Conservation (phyloP, 208 protist species). For the Angomonas deanei region DNA sequence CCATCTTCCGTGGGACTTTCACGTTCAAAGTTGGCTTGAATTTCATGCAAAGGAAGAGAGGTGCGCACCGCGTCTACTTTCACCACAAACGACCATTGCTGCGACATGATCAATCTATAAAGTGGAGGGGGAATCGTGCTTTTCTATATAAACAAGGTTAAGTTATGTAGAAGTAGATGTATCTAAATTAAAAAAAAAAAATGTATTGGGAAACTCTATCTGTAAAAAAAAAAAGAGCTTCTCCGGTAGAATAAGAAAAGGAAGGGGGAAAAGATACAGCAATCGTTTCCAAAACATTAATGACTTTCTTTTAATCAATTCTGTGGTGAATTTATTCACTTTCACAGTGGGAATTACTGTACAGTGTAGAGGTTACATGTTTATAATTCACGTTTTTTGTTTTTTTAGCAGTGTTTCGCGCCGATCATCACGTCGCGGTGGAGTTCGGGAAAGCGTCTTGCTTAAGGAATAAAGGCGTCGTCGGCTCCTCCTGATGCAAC, state of each 20-base stretch:
- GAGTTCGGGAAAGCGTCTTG: too few species aligned
- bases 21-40: not conserved
- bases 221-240: constrained; percentile 3
- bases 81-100: constrained; percentile 6
- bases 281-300: not conserved
- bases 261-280: not conserved
- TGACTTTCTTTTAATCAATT: too few species aligned
- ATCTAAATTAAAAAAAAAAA: constrained; percentile 2
- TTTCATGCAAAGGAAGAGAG: not conserved
- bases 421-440: too few species aligned
- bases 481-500: too few species aligned
- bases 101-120: not conserved
- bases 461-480: too few species aligned
- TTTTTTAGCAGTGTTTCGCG: too few species aligned
- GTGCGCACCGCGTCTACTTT: not conserved
- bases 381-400: too few species aligned
- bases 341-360: too few species aligned
- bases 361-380: too few species aligned
- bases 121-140: not conserved
- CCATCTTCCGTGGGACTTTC: not conserved
- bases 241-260: constrained; percentile 2
- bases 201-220: not conserved
- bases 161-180: not conserved
- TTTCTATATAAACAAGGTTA: too few species aligned
- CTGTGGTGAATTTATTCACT: too few species aligned